Evolutionary conservation across 148 eudicot genomes (phyloP), one percentile per base, ranked within the genome.

Genomic region (Spergularia bocconei): DNA sequence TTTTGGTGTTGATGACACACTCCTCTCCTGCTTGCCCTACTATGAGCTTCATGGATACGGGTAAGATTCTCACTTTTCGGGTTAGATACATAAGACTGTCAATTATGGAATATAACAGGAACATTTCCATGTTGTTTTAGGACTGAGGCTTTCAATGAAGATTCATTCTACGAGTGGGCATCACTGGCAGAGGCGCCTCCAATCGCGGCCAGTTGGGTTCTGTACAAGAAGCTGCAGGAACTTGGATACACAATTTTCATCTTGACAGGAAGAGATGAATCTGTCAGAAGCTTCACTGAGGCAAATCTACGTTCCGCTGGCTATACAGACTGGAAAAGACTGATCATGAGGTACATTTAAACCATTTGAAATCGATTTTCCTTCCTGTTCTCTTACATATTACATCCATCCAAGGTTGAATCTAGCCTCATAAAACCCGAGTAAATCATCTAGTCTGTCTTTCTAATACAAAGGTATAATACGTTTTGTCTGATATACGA

Each of bases 1-100:
- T 6, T 93, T 93, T 44, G 98, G 88, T 67, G 78, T 93, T 47
- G 98, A 91, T 48, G 97, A 93, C 71, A 91, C 98, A 8, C 79
- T 93, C 80, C 86, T 91, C 16, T 81, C 89, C 0, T 84, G 85
- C 72, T 74, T 87, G 38, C 93, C 97, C 4, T 88, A 81, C 78
- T 93, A 89, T 65, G 70, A 75, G 48, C 69, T 1, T 48, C 81
- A 86, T 70, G 93, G 90, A 52, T 93, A 74, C 71, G 93, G 97
- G 97, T 91, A 59, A 72, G 81, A 23, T 21, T 58, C 51, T 17
- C n/a, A 62, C 54, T 56, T 38, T 44, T 59, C 6, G 48, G 48
- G 0, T 44, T 44, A 6, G 48, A 44, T 44, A 44, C 48, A 29
- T 29, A 29, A 29, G 36, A 29, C 36, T 29, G 36, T 29, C 36